Evolutionary conservation across 352 stramenopile genomes (phyloP), one percentile per base, ranked within the genome.

Genomic region (Saprolegnia diclina): DNA sequence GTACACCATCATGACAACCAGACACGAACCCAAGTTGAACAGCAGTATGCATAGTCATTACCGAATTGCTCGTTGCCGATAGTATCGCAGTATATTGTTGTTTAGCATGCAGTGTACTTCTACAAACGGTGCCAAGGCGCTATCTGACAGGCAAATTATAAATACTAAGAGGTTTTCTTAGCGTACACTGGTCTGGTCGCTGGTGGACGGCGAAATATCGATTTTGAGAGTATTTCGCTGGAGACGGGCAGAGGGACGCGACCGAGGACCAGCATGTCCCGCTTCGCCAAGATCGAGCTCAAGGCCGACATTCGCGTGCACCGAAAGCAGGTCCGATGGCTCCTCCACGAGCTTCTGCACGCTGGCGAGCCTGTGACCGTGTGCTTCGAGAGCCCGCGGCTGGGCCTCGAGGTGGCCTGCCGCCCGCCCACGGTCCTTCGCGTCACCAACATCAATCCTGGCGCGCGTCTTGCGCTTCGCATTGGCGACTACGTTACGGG

Each of bases 301-400:
- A 69, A 37, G 53, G 63, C 63, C 9, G 44, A 63, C n/a, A 21
- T 62, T 5, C 63, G 63, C 13, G 44, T 69, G 53, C 61, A 32
- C 44, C 48, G 63, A 16, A 69, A 69, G 40, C 42, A 69, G 24
- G 63, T 69, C 13, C 45, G 63, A 21, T 69, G 63, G 63, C 52
- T 52, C 26, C 19, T 54, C 13, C 50, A 53, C 16, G 14, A 52
- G 19, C 50, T 69, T 16, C 26, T 62, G n/a, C 11, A 53, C n/a
- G 32, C 32, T 18, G 63, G 63, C 18, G 18, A 35, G 24, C 10
- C 7, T 6, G 24, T 42, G 5, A 62, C 63, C 5, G 26, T 69
- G 22, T 13, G n/a, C 16, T 61, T 61, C 0, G 54, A 22, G 10
- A 45, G 5, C 21, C 45, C 11, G 21, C 7, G 16, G 13, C 24